Evolutionary conservation across 2,329 filamentous ascomycete genomes (phyloP).

Genomic region (Juglanconis juglandina): DNA sequence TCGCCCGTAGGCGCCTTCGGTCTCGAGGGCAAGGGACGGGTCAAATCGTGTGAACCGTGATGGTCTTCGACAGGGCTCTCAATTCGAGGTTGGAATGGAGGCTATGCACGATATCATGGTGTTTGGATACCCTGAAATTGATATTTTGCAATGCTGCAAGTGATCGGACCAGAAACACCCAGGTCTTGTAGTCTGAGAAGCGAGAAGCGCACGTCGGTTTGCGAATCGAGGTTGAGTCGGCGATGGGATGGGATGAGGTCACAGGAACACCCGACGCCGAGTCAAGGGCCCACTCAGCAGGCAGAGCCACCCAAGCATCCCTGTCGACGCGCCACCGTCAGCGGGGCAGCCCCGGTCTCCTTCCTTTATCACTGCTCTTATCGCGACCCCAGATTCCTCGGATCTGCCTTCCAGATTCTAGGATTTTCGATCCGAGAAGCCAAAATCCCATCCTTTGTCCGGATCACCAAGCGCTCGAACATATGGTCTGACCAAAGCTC

Average conservation of each 20-base stretch:
- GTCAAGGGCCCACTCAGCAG: slow-evolving; percentile 1
- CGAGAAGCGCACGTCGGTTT: neutral
- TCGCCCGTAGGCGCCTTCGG: neutral
- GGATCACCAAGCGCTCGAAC: neutral
- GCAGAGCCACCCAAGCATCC: neutral
- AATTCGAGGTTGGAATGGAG: neutral
- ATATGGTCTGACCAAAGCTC: too few relatives aligned
- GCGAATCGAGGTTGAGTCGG: neutral
- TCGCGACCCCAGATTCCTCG: neutral
- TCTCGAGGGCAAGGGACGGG: neutral
- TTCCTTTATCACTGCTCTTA: slow-evolving; percentile 9
- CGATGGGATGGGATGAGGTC: neutral
- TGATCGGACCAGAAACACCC: neutral
- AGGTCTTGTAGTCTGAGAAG: neutral
- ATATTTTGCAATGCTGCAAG: neutral
- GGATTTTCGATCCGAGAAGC: neutral
- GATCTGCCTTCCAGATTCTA: neutral
- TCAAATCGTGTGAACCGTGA: neutral
- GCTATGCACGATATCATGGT: neutral
- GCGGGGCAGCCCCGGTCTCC: neutral
- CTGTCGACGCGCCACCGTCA: neutral
- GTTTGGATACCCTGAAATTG: neutral
- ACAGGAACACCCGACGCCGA: neutral
- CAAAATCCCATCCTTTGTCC: neutral
- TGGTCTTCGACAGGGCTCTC: neutral